phyloP scores from a whole-genome alignment of 2,329 filamentous ascomycete species.

The Pseudopyrenochaeta lycopersici region DNA sequence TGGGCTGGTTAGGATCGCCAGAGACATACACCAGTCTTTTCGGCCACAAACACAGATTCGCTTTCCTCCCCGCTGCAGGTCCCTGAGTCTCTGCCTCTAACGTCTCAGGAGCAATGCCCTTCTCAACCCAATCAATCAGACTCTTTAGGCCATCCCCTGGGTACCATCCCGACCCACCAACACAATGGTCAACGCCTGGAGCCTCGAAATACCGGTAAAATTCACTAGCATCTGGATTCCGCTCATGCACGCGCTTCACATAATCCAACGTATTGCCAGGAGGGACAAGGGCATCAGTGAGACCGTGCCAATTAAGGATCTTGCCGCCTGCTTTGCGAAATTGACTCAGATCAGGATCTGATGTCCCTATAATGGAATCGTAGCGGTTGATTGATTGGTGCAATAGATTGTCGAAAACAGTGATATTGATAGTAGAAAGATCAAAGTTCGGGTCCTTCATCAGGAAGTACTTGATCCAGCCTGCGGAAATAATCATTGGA shows the following conservation, averaged over 20 bases:
- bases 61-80: neutral
- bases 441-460: conserved; percentile 18
- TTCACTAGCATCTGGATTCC: conserved; percentile 19
- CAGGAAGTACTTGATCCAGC: conserved; percentile 22
- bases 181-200: conserved; percentile 41
- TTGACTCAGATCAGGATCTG: conserved; percentile 11
- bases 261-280: conserved; percentile 21
- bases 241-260: conserved; percentile 15
- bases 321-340: conserved; percentile 32
- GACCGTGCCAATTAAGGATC: conserved; percentile 31
- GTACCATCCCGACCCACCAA: conserved; percentile 25
- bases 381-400: conserved; percentile 16
- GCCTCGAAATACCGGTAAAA: conserved; percentile 44
- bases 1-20: conserved; percentile 1
- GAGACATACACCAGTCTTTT: conserved; percentile 19
- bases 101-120: conserved; percentile 27
- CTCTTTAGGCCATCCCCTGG: conserved; percentile 28
- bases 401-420: conserved; percentile 13
- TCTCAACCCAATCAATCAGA: conserved; percentile 43
- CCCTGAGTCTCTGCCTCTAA: conserved; percentile 18
- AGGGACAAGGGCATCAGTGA: conserved; percentile 22
- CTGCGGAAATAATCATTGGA: conserved; percentile 13
- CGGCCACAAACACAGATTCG: conserved; percentile 23
- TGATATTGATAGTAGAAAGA: conserved; percentile 8
- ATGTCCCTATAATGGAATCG: conserved; percentile 18